Evolutionary conservation across 148 eudicot genomes (phyloP).

Genomic region (Cornus controversa): DNA sequence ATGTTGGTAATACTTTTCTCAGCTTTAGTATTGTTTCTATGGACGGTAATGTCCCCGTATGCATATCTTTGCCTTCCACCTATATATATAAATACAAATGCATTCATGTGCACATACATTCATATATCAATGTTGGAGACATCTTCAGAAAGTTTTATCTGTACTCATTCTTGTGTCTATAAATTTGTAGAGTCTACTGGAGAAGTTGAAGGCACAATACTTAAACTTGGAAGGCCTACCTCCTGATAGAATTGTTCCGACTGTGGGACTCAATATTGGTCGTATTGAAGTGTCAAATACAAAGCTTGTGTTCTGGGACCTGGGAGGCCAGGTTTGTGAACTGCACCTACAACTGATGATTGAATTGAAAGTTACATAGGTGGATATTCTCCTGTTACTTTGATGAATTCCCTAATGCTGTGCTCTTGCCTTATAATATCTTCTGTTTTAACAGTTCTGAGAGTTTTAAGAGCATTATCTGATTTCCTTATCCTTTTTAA

Average conservation of each 20-base stretch:
- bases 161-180: neutral
- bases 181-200: slow-evolving; percentile 68
- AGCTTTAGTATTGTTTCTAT: neutral
- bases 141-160: neutral
- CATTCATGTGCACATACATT: neutral
- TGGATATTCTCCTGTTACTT: slow-evolving; percentile 4
- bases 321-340: slow-evolving; percentile 94
- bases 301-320: slow-evolving; percentile 97
- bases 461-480: neutral
- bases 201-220: slow-evolving; percentile 85
- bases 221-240: slow-evolving; percentile 88
- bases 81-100: neutral
- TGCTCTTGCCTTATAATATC: neutral
- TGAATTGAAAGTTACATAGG: neutral
- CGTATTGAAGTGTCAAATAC: slow-evolving; percentile 88
- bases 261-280: slow-evolving; percentile 97
- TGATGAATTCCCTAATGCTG: neutral
- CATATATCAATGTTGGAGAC: neutral
- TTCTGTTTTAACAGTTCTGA: neutral
- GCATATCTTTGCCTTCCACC: neutral
- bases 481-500: neutral
- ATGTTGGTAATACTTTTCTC: neutral
- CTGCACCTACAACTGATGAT: neutral
- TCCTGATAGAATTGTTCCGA: slow-evolving; percentile 95
- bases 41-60: neutral